Percentiles rank a stretch among this genome's conserved stretches.
Conservation (phyloP, 129 eudicot genomes). For the Flaveria linearis region DNA sequence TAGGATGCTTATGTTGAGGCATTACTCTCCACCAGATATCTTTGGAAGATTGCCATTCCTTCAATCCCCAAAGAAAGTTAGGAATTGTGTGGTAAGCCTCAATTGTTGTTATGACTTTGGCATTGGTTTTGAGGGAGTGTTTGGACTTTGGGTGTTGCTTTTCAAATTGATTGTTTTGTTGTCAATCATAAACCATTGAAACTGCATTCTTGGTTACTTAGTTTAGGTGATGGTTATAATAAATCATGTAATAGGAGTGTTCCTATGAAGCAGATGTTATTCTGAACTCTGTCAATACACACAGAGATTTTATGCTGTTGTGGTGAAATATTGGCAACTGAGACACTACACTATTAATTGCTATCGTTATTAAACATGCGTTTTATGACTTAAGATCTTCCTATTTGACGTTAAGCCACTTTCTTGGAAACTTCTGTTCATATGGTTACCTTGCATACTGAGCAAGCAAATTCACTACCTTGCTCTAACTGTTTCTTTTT, state of each 20-base stretch:
- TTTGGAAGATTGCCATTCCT: slow-evolving; percentile 35
- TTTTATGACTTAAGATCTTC: neutral
- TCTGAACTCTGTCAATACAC: neutral
- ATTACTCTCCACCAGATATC: slow-evolving; percentile 34
- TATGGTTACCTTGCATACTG: neutral
- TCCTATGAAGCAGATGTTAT: slow-evolving; percentile 2
- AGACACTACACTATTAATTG: neutral
- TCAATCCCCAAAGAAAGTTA: slow-evolving; percentile 32
- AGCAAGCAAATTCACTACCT: neutral
- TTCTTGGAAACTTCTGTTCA: neutral
- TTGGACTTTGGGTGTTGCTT: neutral
- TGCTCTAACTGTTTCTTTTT: neutral
- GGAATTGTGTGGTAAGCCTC: slow-evolving; percentile 51
- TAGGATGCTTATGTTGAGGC: slow-evolving; percentile 64
- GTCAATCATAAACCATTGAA: neutral
- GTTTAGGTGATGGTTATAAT: neutral
- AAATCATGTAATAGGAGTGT: neutral
- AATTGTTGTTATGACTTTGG: slow-evolving; percentile 11
- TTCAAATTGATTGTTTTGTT: neutral
- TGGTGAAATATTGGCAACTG: neutral
- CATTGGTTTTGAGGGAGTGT: neutral
- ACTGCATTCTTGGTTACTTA: neutral
- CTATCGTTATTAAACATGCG: neutral
- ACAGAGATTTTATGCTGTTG: neutral
- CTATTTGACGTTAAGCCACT: neutral